Evolutionary conservation across 129 eudicot species (phyloP).

Genomic region (Scalesia atractyloides): DNA sequence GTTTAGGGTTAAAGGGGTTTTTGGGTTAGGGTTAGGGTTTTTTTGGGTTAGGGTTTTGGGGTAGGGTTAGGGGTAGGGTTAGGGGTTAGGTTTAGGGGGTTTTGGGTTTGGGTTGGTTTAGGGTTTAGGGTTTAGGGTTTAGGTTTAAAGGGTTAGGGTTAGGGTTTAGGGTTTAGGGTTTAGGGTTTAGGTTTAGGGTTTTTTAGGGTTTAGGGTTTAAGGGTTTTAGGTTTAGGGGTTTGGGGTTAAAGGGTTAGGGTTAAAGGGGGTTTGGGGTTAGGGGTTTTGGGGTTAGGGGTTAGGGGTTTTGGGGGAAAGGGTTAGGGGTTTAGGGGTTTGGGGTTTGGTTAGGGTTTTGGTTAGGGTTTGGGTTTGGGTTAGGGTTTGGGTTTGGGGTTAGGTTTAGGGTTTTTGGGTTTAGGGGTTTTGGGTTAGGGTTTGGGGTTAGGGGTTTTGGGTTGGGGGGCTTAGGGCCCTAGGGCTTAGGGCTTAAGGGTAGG

Average conservation of each 20-base stretch:
- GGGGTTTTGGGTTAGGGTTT: conserved; percentile 22
- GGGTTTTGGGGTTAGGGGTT: not conserved
- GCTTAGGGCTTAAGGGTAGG: too few relatives aligned
- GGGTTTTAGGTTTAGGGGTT: conserved; percentile 19
- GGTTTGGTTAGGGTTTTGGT: conserved; percentile 15
- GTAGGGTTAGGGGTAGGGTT: conserved; percentile 14
- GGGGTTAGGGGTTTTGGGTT: too few relatives aligned
- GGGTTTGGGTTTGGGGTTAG: conserved; percentile 21
- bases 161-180: too few relatives aligned
- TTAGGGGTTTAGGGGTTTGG: conserved; percentile 18
- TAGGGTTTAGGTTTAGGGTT: too few relatives aligned
- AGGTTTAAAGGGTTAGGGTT: too few relatives aligned
- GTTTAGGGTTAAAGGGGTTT: conserved; percentile 31
- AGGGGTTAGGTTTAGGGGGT: conserved; percentile 10
- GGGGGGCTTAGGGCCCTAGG: too few relatives aligned
- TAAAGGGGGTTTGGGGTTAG: not conserved
- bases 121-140: too few relatives aligned
- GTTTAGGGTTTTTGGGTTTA: conserved; percentile 24
- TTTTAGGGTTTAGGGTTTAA: too few relatives aligned
- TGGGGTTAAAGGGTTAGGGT: not conserved
- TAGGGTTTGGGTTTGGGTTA: too few relatives aligned
- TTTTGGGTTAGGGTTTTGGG: conserved; percentile 1
- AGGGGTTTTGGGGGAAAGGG: too few relatives aligned
- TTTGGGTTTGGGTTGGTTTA: too few relatives aligned
- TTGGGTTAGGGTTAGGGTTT: conserved; percentile 18